These are phyloP conservation scores for Trametes sanguinea DNA, from an alignment of 768 basidiomycete genomes.

Conservation along the genomic window DNA sequence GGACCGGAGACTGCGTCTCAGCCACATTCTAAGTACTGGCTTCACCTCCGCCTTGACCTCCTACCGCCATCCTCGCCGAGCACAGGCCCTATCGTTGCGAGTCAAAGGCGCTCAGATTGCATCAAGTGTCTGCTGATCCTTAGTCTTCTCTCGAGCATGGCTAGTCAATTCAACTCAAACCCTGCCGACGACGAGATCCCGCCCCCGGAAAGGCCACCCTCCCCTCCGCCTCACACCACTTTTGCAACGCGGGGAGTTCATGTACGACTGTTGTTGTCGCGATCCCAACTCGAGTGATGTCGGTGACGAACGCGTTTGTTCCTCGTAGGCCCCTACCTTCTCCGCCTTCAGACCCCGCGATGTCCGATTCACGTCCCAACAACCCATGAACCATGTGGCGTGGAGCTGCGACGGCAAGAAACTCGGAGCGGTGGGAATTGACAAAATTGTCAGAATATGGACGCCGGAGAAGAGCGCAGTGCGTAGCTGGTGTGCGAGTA, in stretches of 20 bases:
- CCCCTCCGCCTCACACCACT: constrained; percentile 72
- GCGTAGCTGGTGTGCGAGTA: background rate
- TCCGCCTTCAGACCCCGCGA: constrained; percentile 81
- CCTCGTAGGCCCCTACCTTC: constrained; percentile 68
- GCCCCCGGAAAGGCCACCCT: constrained; percentile 51
- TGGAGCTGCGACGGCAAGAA: constrained; percentile 87
- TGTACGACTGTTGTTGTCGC: constrained; percentile 47
- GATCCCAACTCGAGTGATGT: constrained; percentile 9
- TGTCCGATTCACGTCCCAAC: constrained; percentile 61
- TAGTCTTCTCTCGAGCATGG: background rate
- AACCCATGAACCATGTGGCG: constrained; percentile 72
- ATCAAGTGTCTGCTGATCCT: too few species aligned
- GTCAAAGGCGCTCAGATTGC: too few species aligned
- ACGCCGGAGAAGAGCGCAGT: constrained; percentile 71
- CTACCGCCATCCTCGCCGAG: too few species aligned
- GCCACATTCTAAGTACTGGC: too few species aligned
- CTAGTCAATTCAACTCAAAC: background rate
- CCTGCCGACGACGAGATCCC: constrained; percentile 43
- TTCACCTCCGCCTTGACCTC: too few species aligned
- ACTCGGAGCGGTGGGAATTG: constrained; percentile 79
- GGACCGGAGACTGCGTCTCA: background rate
- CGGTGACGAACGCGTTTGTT: constrained; percentile 18
- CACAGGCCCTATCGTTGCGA: too few species aligned
- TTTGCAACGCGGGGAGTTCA: constrained; percentile 72
- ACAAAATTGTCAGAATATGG: constrained; percentile 79